Evolutionary conservation across 1,139 yeast genomes (phyloP).

Genomic region (Suhomyces ambrosiae): DNA sequence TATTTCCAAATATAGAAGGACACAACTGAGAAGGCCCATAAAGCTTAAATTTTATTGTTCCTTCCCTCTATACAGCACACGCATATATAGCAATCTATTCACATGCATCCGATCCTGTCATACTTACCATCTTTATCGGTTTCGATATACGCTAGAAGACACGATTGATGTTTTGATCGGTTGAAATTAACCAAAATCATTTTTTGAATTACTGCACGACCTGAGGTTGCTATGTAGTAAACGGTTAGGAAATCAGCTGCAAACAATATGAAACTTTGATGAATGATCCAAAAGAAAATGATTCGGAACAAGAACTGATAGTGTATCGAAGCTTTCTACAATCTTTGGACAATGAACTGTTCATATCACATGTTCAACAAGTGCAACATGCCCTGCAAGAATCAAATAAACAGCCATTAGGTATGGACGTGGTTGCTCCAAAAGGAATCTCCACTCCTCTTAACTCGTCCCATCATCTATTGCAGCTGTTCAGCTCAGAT

Average conservation of each 20-base stretch:
- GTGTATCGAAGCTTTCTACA: conserved; percentile 23
- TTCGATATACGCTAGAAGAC: conserved; percentile 2
- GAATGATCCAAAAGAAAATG: background rate
- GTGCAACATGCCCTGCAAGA: conserved; percentile 31
- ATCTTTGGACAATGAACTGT: conserved; percentile 45
- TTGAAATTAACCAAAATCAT: conserved; percentile 1
- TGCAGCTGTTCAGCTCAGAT: conserved; percentile 26
- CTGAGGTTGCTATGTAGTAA: background rate
- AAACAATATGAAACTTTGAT: background rate
- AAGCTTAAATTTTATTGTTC: background rate
- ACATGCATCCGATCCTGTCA: background rate
- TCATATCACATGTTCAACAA: conserved; percentile 39
- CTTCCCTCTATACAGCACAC: too few species aligned
- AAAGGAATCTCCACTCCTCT: conserved; percentile 13
- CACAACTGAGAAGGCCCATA: background rate
- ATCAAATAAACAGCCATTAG: conserved; percentile 5
- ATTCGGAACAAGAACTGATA: conserved; percentile 15
- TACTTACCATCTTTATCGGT: conserved; percentile 11
- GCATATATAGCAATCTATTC: background rate
- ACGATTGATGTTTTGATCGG: conserved; percentile 11
- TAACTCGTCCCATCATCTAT: background rate
- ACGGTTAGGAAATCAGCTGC: background rate
- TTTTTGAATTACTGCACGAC: conserved; percentile 6
- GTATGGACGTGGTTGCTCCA: conserved; percentile 15
- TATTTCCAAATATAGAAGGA: conserved; percentile 4